Conservation (phyloP, 805 yeast species). For the Barnettozyma pratensis region DNA sequence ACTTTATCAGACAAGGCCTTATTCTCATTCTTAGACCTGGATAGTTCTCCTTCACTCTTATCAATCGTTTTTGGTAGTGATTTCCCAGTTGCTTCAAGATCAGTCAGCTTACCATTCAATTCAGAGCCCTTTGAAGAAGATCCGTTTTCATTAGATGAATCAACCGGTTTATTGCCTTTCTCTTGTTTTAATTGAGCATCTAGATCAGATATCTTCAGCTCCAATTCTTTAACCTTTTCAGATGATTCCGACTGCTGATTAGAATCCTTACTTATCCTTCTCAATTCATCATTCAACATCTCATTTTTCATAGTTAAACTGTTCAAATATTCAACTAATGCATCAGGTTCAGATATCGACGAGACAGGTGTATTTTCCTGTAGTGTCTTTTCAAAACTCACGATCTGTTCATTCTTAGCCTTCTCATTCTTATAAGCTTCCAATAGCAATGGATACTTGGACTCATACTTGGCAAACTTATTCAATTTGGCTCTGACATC, state of each 20-base stretch:
- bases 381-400: constrained; percentile 60
- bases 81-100: neutral
- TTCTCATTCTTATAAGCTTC: constrained; percentile 85
- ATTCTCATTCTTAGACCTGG: neutral
- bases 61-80: neutral
- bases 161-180: no score
- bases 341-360: constrained; percentile 65
- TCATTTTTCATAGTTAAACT: constrained; percentile 56
- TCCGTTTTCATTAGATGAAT: neutral
- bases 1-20: neutral
- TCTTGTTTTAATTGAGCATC: constrained; percentile 7
- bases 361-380: constrained; percentile 79
- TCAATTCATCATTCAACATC: constrained; percentile 62
- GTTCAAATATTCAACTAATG: constrained; percentile 62
- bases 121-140: neutral
- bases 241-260: constrained; percentile 1
- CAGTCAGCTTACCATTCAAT: neutral
- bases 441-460: constrained; percentile 78
- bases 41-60: neutral
- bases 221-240: constrained; percentile 5
- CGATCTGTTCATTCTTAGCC: constrained; percentile 54
- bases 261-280: constrained; percentile 26
- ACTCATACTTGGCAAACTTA: constrained; percentile 83
- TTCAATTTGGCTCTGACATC: constrained; percentile 57
- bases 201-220: constrained; percentile 7